phyloP scores from a whole-genome alignment of 768 basidiomycete genomes.

The Leccinellum albellum region DNA sequence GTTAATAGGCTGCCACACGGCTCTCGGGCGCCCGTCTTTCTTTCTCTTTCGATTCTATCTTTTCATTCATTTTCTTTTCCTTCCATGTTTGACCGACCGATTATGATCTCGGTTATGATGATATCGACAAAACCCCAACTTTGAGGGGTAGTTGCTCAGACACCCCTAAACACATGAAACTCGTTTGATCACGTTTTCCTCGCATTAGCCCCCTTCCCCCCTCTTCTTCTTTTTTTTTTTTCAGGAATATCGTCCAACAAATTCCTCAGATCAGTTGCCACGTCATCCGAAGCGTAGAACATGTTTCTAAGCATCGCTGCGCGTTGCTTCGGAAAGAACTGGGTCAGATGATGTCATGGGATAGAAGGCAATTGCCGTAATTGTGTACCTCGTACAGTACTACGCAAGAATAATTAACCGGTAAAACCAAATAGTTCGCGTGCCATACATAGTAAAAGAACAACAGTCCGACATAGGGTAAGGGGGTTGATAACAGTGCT shows the following conservation, averaged over 20 bases:
- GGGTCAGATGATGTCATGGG: conserved; percentile 1
- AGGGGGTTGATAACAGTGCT: neutral
- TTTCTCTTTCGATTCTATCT: neutral
- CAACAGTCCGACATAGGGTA: conserved; percentile 2
- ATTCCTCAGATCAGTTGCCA: neutral
- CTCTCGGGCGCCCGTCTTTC: neutral
- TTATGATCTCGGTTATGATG: neutral
- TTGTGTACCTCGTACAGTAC: conserved; percentile 8
- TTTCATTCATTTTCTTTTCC: neutral
- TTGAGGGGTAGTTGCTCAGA: neutral
- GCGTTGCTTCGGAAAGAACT: neutral
- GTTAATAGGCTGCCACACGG: neutral
- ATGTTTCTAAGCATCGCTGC: neutral
- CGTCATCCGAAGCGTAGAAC: neutral
- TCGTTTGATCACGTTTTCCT: neutral
- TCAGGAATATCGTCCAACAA: neutral
- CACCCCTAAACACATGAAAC: neutral
- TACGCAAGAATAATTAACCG: conserved; percentile 22
- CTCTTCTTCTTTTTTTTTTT: no score
- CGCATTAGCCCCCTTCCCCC: neutral
- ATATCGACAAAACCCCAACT: neutral
- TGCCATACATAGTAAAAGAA: conserved; percentile 17
- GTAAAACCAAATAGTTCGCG: conserved; percentile 5
- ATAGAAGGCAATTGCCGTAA: conserved; percentile 6
- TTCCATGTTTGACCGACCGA: neutral